These are phyloP conservation scores for Phytophthora pseudosyringae DNA, from an alignment of 352 stramenopile genomes.

Conservation along the genomic window DNA sequence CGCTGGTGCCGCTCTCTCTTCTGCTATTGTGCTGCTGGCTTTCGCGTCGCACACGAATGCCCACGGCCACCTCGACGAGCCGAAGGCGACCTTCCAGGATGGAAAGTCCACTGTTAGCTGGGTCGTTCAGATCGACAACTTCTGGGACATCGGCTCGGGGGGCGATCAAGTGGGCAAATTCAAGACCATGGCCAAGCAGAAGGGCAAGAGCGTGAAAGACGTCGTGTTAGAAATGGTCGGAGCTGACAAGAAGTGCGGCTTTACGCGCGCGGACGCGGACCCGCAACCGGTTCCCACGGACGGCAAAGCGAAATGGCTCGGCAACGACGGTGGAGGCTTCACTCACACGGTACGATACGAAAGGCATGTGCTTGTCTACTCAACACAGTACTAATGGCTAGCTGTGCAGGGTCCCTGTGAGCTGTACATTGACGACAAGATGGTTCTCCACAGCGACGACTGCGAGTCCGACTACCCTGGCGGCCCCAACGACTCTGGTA, in stretches of 20 bases:
- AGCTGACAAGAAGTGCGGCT: slow-evolving; percentile 39
- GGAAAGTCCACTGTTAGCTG: slow-evolving; percentile 15
- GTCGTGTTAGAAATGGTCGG: slow-evolving; percentile 40
- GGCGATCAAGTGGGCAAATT: slow-evolving; percentile 37
- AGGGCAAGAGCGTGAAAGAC: slow-evolving; percentile 34
- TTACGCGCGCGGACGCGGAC: slow-evolving; percentile 30
- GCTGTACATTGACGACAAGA: slow-evolving; percentile 51
- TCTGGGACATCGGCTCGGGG: slow-evolving; percentile 36
- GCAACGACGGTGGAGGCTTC: slow-evolving; percentile 39
- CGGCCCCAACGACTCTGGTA: slow-evolving; percentile 14
- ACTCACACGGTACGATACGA: slow-evolving; percentile 22
- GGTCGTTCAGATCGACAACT: slow-evolving; percentile 30
- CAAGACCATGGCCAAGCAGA: slow-evolving; percentile 34
- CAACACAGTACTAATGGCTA: background rate
- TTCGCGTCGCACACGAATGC: slow-evolving; percentile 16
- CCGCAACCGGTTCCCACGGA: slow-evolving; percentile 38
- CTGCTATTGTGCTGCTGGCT: slow-evolving; percentile 6
- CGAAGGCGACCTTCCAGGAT: slow-evolving; percentile 21
- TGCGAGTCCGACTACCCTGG: slow-evolving; percentile 42
- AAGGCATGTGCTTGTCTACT: no score
- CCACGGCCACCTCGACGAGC: slow-evolving; percentile 31
- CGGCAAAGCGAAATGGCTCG: slow-evolving; percentile 33
- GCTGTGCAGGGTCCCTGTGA: slow-evolving; percentile 38
- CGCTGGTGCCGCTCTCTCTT: slow-evolving; percentile 4
- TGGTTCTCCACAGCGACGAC: slow-evolving; percentile 43